A percentile compares a stretch with the other conserved stretches of the same genome.
phyloP scores from a whole-genome alignment of 306 rosid genomes.

The Vigna nakashimae region DNA sequence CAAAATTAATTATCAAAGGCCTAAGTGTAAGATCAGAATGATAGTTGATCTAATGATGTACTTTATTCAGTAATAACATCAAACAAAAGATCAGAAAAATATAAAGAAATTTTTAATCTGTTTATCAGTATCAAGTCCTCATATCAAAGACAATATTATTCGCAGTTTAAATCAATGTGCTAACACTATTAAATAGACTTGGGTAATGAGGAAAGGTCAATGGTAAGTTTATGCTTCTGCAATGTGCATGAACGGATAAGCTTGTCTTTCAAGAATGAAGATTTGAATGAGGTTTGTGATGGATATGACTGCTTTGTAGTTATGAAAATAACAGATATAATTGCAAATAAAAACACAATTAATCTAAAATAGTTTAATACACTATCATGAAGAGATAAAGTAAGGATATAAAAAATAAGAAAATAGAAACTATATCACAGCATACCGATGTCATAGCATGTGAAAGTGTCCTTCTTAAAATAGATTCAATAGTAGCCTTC shows the following conservation, averaged over 20 bases:
- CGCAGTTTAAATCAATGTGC: conserved; percentile 29
- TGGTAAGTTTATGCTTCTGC: conserved; percentile 2
- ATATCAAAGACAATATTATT: conserved; percentile 10
- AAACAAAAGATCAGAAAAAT: neutral
- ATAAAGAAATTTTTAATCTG: neutral
- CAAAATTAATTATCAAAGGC: conserved; percentile 25
- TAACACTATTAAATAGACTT: too few relatives aligned
- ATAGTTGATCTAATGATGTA: conserved; percentile 18
- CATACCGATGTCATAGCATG: conserved; percentile 82
- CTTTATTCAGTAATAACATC: conserved; percentile 12
- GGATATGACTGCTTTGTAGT: neutral
- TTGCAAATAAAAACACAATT: conserved; percentile 9
- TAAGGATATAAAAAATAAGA: neutral
- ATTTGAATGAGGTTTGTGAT: conserved; percentile 12
- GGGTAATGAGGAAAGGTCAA: conserved; percentile 9
- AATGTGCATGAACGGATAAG: conserved; percentile 1
- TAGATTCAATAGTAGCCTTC: conserved; percentile 84
- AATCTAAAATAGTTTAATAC: neutral
- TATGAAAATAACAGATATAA: neutral
- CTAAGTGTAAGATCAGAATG: conserved; percentile 24
- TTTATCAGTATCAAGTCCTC: conserved; percentile 13
- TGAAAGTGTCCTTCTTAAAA: conserved; percentile 88
- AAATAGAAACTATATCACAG: conserved; percentile 34
- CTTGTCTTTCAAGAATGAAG: conserved; percentile 31
- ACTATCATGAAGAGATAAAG: conserved; percentile 15